Percentiles rank a stretch among this genome's conserved stretches.
Evolutionary conservation across 768 basidiomycete genomes (phyloP).

Genomic region (Sporobolomyces roseus): DNA sequence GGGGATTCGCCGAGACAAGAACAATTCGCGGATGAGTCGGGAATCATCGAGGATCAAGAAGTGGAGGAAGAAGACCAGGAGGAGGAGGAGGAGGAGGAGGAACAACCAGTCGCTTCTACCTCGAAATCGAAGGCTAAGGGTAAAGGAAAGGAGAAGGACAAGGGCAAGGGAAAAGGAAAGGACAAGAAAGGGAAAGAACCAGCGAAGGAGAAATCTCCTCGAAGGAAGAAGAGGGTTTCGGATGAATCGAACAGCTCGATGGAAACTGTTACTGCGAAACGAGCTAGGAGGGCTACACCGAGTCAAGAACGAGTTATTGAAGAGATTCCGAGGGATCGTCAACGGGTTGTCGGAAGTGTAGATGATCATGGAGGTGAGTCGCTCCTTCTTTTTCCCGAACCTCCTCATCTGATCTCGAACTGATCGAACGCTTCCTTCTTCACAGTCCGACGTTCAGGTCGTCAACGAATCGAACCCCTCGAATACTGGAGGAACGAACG

Average conservation of each 20-base stretch:
- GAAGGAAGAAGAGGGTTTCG: constrained; percentile 30
- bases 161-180: neutral
- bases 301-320: neutral
- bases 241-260: neutral
- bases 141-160: constrained; percentile 12
- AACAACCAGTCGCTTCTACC: constrained; percentile 23
- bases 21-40: too few relatives aligned
- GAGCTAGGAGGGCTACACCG: neutral
- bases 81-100: constrained; percentile 23
- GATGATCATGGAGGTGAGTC: constrained; percentile 43
- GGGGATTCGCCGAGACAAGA: too few relatives aligned
- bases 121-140: constrained; percentile 27
- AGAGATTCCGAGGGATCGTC: constrained; percentile 6
- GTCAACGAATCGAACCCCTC: constrained; percentile 67
- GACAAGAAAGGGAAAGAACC: neutral
- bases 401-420: too few relatives aligned
- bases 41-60: constrained; percentile 15
- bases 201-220: too few relatives aligned
- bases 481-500: constrained; percentile 93
- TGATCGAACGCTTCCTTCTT: too few relatives aligned
- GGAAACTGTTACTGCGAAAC: neutral
- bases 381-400: too few relatives aligned
- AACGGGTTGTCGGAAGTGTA: constrained; percentile 14
- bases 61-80: constrained; percentile 4
- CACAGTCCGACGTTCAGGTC: constrained; percentile 65